phyloP scores from a whole-genome alignment of 768 basidiomycete species.

The Leccinellum rugosiceps region DNA sequence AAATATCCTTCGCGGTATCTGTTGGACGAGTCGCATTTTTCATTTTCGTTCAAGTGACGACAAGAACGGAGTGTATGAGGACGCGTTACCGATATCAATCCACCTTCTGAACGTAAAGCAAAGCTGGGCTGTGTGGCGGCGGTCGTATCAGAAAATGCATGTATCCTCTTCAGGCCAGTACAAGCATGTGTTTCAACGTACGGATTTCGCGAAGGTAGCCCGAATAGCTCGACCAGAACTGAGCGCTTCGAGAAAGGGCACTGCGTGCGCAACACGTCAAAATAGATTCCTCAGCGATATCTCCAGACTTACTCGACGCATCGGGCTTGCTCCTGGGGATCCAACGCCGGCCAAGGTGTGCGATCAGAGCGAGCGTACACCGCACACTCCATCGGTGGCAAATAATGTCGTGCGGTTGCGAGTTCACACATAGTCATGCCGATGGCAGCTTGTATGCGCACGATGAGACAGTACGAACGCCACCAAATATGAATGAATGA shows the following conservation, averaged over 20 bases:
- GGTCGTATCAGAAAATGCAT: conserved; percentile 8
- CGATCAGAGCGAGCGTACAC: conserved; percentile 11
- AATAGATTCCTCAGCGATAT: not conserved
- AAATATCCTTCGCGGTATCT: conserved; percentile 66
- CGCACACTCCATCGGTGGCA: conserved; percentile 64
- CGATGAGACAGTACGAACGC: not conserved
- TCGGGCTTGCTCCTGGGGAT: conserved; percentile 34
- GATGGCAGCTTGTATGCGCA: conserved; percentile 57
- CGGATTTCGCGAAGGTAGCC: conserved; percentile 79
- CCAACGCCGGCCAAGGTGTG: conserved; percentile 1
- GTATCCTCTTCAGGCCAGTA: not conserved
- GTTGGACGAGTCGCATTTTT: not conserved
- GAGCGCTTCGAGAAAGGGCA: conserved; percentile 71
- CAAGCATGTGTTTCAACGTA: conserved; percentile 38
- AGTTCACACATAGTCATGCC: conserved; percentile 78
- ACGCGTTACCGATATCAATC: conserved; percentile 64
- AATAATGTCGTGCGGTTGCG: conserved; percentile 67
- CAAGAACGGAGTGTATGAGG: conserved; percentile 7
- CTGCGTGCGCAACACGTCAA: conserved; percentile 33
- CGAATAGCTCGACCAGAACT: conserved; percentile 85
- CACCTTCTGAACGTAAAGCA: conserved; percentile 72
- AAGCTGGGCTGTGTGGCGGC: conserved; percentile 54
- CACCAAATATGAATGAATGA: not conserved
- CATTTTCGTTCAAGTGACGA: conserved; percentile 5
- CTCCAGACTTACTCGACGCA: conserved; percentile 48